These are phyloP conservation scores for Kernera saxatilis DNA, from an alignment of 345 rosid genomes.

Conservation along the genomic window DNA sequence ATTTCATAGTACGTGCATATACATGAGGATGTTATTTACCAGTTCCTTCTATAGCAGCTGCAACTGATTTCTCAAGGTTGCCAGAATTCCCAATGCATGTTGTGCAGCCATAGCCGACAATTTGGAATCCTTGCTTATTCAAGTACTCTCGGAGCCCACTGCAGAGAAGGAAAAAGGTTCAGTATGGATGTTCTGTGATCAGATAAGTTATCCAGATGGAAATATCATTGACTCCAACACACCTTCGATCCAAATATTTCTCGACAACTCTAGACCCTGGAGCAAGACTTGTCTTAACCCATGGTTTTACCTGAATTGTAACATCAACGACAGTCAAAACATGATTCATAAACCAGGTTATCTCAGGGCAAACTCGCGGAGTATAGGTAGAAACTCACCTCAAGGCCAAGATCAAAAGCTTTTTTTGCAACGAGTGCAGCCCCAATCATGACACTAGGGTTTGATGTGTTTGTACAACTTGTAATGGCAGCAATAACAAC, in stretches of 20 bases:
- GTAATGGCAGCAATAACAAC: conserved; percentile 82
- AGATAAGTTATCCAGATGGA: neutral
- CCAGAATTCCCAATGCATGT: conserved; percentile 84
- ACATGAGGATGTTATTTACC: conserved; percentile 34
- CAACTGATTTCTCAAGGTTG: conserved; percentile 57
- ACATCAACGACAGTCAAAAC: neutral
- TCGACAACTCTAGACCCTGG: conserved; percentile 81
- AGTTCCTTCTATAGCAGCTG: conserved; percentile 55
- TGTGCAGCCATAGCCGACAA: conserved; percentile 84
- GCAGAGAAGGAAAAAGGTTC: conserved; percentile 21
- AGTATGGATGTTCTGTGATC: neutral
- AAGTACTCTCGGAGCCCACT: conserved; percentile 69
- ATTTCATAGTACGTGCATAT: neutral
- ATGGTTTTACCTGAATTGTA: conserved; percentile 66
- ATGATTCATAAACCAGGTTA: neutral
- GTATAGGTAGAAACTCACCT: conserved; percentile 38
- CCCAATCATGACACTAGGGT: conserved; percentile 82
- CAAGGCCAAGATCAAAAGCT: conserved; percentile 63
- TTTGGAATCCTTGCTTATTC: conserved; percentile 59
- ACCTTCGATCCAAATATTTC: conserved; percentile 68
- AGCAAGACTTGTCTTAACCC: conserved; percentile 85
- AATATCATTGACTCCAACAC: neutral
- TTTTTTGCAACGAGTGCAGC: conserved; percentile 79
- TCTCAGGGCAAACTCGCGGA: neutral
- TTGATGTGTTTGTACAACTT: conserved; percentile 78